Base-by-base conservation (phyloP, 352 stramenopile genomes). In the Blastocystis sp. region DNA sequence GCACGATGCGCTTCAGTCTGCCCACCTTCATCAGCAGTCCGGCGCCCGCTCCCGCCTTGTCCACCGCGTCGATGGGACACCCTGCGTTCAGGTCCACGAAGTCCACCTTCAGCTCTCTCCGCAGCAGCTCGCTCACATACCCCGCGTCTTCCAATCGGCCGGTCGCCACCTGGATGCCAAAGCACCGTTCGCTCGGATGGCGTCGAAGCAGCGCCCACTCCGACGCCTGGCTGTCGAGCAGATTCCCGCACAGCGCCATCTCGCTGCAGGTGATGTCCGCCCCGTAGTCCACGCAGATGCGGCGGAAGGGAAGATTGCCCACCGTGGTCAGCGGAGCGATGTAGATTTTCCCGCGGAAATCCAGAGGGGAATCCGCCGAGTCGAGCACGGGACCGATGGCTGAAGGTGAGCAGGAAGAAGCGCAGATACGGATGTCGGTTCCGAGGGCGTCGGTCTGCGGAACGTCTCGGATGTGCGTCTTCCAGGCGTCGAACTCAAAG, bases 41-140 rank as follows among this genome's bases (percentile, higher is more conserved):
- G 6, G 96, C 94, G 29, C 97, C 97, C 29, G 94, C 94, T 26
- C 94, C 94, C 39, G 93, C 82, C 70, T 93, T 92, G 89, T 93
- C 95, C 18, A 98, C 88, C 23, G 98, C 91, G 91, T 99, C 97
- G 77, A 99, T 98, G 13, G 97, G 97, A 92, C 97, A 99, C 61
- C 97, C 97, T 91, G 98, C 95, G 93, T 99, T 99, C 90, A 99
- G 94, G 92, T 99, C 97, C 45, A 99, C 94, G 93, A 99, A 99
- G 92, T 99, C 96, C n/a, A 98, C 92, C 39, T 96, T 92, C 23
- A 92, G 61, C 87, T 98, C 94, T 18, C 94, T 94, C 66, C 96
- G 92, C 47, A 98, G 91, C 47, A 99, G 88, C 80, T 98, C 95
- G 53, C 94, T 95, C n/a, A 95, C 93, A 59, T 96, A 92, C 13